Percentiles rank a stretch among this genome's conserved stretches.
phyloP scores from a whole-genome alignment of 768 basidiomycete genomes.

The Favolaschia claudopus region DNA sequence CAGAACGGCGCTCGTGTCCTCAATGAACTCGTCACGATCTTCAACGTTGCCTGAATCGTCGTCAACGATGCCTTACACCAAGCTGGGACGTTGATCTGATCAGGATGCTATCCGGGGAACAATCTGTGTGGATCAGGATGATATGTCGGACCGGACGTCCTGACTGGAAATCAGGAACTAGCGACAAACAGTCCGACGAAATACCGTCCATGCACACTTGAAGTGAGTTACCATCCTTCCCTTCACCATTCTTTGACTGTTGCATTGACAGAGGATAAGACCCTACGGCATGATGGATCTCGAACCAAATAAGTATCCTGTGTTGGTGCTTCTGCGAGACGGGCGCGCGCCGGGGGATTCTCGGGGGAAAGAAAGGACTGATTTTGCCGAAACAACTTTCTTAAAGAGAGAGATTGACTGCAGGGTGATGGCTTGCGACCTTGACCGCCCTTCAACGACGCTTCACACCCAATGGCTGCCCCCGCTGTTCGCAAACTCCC shows the following conservation, averaged over 20 bases:
- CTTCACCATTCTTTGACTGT: not conserved
- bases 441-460: not conserved
- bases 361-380: too few relatives aligned
- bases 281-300: not conserved
- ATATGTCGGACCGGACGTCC: not conserved
- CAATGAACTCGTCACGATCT: too few relatives aligned
- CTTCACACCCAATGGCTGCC: constrained; percentile 38
- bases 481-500: constrained; percentile 52
- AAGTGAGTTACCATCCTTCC: not conserved
- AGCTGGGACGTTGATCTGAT: too few relatives aligned
- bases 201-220: constrained; percentile 1
- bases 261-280: not conserved
- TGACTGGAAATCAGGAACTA: too few relatives aligned
- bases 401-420: constrained; percentile 18
- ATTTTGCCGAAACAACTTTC: constrained; percentile 17
- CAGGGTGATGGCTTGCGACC: constrained; percentile 7
- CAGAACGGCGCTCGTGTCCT: too few relatives aligned
- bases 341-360: too few relatives aligned
- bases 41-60: too few relatives aligned
- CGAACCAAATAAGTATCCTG: too few relatives aligned
- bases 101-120: too few relatives aligned
- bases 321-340: too few relatives aligned
- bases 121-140: too few relatives aligned
- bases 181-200: constrained; percentile 10
- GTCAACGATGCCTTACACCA: too few relatives aligned